Evolutionary conservation across 495 filamentous ascomycete genomes (phyloP), one percentile per base, ranked within the genome.

Genomic region (Saxophila tyrrhenica): DNA sequence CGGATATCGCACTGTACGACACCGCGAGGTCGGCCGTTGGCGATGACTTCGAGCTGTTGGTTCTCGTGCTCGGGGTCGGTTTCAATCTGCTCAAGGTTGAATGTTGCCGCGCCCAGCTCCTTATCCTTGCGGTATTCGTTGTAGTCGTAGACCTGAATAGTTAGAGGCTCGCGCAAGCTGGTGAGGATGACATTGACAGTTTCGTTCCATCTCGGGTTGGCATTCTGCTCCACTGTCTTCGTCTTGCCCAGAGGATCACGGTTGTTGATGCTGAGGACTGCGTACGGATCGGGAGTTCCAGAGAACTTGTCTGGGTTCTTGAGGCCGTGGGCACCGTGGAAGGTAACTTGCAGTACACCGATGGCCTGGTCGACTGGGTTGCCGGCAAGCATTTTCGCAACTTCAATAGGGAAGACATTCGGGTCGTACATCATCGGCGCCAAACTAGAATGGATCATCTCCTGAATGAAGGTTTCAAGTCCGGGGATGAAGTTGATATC

Each of bases 401-500:
- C 86, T 64, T 99, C 94, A 59, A 99, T 87, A 19, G 92, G 94
- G 77, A 97, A 99, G 25, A 94, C 89, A 62, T 97, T 95, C 8
- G 92, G 92, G 46, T 81, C 84, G 62, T 97, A 97, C 84, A 97
- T 91, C 83, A 99, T 97, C 11, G 92, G 92, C 1, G 80, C 81
- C 35, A 98, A 72, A 60, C 89, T 95, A 58, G 78, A 80, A 69
- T 99, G 94, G 54, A 99, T 91, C 69, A 92, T 87, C 51, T 97
- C 94, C 70, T 86, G 83, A 63, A 99, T 97, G 70, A 97, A 97
- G 56, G 64, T 77, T 68, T 94, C 87, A 21, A 99, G 74, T 50
- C 91, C 90, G 23, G 94, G 92, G 57, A 99, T 90, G 72, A 97
- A 95, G 70, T 95, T 95, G 73, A 99, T 95, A 66, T 99, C 92